Evolutionary conservation across 2,329 filamentous ascomycete genomes (phyloP).

Genomic region (Magnaporthiopsis rhizophila): DNA sequence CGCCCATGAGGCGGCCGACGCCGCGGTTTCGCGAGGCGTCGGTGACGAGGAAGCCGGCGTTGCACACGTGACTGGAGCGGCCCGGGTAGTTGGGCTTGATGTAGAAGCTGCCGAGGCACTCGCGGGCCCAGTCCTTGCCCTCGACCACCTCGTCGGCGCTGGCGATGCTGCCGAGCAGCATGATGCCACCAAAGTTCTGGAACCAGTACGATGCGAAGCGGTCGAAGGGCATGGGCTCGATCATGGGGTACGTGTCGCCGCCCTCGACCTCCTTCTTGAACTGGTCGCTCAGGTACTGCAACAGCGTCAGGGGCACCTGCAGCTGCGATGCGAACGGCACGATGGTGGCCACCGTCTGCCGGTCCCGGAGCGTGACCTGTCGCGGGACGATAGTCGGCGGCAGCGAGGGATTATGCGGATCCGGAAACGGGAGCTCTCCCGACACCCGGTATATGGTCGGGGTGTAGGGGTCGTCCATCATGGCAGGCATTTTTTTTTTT

Average conservation of each 20-base stretch:
- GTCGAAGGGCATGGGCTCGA: constrained; percentile 64
- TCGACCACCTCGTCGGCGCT: constrained; percentile 45
- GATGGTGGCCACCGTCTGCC: constrained; percentile 75
- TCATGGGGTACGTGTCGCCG: constrained; percentile 88
- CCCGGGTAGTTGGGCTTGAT: constrained; percentile 93
- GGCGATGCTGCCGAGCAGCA: constrained; percentile 71
- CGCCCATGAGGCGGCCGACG: constrained; percentile 68
- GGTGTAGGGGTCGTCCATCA: constrained; percentile 67
- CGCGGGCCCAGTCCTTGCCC: constrained; percentile 66
- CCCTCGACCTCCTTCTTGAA: constrained; percentile 87
- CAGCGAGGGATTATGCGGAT: constrained; percentile 52
- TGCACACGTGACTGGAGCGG: constrained; percentile 84
- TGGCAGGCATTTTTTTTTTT: constrained; percentile 56
- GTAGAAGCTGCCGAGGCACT: constrained; percentile 85
- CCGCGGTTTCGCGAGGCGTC: constrained; percentile 66
- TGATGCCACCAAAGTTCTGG: constrained; percentile 79
- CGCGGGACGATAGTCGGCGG: constrained; percentile 63
- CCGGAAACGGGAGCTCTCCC: constrained; percentile 57
- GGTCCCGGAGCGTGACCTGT: constrained; percentile 75
- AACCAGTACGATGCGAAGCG: constrained; percentile 83
- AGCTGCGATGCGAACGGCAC: constrained; percentile 72
- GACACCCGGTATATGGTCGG: constrained; percentile 64
- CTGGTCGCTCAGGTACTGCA: constrained; percentile 73
- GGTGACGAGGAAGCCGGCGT: constrained; percentile 71
- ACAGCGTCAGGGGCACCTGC: constrained; percentile 67